Evolutionary conservation across 108 stramenopile species (phyloP), one percentile per base, ranked within the genome.

Genomic region (Discostella pseudostelligera): DNA sequence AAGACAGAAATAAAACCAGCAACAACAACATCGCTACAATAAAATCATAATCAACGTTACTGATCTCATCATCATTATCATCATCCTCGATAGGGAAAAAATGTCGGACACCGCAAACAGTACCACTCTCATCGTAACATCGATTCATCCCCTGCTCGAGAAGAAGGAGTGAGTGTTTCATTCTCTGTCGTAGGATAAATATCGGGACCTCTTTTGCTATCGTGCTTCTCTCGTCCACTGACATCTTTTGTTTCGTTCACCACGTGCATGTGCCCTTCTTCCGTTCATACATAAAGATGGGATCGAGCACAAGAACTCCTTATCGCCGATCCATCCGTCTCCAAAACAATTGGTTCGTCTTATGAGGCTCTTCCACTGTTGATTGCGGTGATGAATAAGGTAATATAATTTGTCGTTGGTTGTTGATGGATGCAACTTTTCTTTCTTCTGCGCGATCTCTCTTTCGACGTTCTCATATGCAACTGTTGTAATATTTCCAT

Each of bases 341-440:
- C 80, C 17, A 64, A 45, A 37, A 50, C 62, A 8, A 42, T 68
- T 20, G 80, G 76, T 8, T 65, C 69, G 4, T 28, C 80, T 8
- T 81, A 68, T 20, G 60, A 72, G 25, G 56, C 65, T 12, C 49
- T 73, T 4, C 80, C 80, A 2, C 59, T 81, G 8, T 28, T 73
- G 3, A 49, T 67, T 4, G 80, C 80, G 17, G 61, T 81, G 26
- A 81, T 81, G 80, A 56, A 81, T 37, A 56, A 43, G n/a, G 42
- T 43, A n/a, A 43, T 32, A 32, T 32, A 32, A 32, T 32, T 32
- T 32, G 32, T 32, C 32, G 32, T 32, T 5, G 32, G 32, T 32
- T 5, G 32, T 32, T 5, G 32, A 4, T 5, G 32, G n/a, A n/a
- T n/a, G n/a, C n/a, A n/a, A n/a, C n/a, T n/a, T n/a, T n/a, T n/a